These are phyloP conservation scores for Claviceps fusiformis DNA, from an alignment of 2,329 filamentous ascomycete genomes.

Conservation along the genomic window DNA sequence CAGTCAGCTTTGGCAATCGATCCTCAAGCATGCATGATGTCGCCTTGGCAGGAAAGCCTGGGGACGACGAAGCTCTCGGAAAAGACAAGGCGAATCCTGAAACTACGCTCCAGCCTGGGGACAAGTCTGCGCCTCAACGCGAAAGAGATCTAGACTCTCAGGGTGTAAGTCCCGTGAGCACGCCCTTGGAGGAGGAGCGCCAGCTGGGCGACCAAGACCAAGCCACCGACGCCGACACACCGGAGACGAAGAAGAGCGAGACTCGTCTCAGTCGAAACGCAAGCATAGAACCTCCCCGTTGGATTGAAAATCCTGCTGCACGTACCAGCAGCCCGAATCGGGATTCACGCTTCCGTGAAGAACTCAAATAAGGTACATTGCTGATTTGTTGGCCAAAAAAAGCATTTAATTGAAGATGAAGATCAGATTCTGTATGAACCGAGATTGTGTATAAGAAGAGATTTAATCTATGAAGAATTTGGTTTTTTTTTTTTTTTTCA, in stretches of 20 bases:
- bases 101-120: constrained; percentile 1
- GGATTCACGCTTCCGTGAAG: constrained; percentile 46
- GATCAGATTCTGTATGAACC: too few species aligned
- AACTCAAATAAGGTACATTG: constrained; percentile 22
- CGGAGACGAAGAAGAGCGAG: constrained; percentile 5
- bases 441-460: neutral
- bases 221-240: constrained; percentile 7
- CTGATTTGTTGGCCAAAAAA: too few species aligned
- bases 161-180: constrained; percentile 24
- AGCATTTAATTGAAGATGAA: too few species aligned
- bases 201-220: constrained; percentile 14
- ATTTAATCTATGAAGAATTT: too few species aligned
- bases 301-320: constrained; percentile 18
- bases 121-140: constrained; percentile 11
- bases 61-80: constrained; percentile 6
- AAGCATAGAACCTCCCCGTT: constrained; percentile 24
- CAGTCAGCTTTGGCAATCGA: constrained; percentile 27
- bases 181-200: constrained; percentile 30
- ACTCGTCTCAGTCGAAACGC: constrained; percentile 5
- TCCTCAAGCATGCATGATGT: constrained; percentile 32
- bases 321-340: constrained; percentile 36
- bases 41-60: constrained; percentile 27
- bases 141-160: constrained; percentile 16
- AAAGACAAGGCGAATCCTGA: neutral
- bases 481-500: too few species aligned